Base-by-base conservation (phyloP, 345 rosid genomes). In the Salix arbutifolia region DNA sequence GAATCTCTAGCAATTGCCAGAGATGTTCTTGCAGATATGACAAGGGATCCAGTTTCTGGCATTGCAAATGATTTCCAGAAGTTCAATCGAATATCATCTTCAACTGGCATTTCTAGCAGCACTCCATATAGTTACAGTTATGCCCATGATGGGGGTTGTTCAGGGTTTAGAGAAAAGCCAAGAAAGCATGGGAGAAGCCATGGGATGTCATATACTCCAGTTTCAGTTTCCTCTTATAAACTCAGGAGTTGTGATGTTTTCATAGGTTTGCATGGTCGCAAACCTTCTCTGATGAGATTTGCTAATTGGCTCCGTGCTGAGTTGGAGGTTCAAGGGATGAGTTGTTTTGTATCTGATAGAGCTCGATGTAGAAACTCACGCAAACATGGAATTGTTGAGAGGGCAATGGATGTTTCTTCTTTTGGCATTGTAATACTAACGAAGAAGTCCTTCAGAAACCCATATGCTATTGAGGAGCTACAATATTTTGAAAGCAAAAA, bases 291-390 rank as follows among this genome's bases (percentile, higher is more conserved):
- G 80, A 75, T 96, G 72, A 85, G 94, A 50, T 96, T 93, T 77
- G 87, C 91, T 13, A 89, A 88, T 83, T 96, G 98, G 99, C 87
- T 96, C 13, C 85, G 89, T 71, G 95, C 99, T 18, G 99, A 96
- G 76, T 71, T 96, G 65, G 98, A 96, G 87, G 83, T 83, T 81
- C 99, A 93, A 86, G 99, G 99, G 74, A 88, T 96, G 78, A 92
- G 94, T 83, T 92, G 97, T 80, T 94, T 93, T 69, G 83, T 91
- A 76, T 89, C 97, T 16, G 97, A 95, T 62, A 85, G 98, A 81
- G 90, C 92, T 56, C 81, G 89, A 18, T 87, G 96, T 70, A 89
- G 95, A 81, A 92, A 83, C 78, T 88, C 97, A 1, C 82, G 92
- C 23, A 92, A 90, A 76, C 91, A 85, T 82, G 88, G 87, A 67